A percentile compares a stretch with the other conserved stretches of the same genome.
These are phyloP conservation scores for Candida wancherniae DNA, from an alignment of 805 yeast species.

Conservation along the genomic window DNA sequence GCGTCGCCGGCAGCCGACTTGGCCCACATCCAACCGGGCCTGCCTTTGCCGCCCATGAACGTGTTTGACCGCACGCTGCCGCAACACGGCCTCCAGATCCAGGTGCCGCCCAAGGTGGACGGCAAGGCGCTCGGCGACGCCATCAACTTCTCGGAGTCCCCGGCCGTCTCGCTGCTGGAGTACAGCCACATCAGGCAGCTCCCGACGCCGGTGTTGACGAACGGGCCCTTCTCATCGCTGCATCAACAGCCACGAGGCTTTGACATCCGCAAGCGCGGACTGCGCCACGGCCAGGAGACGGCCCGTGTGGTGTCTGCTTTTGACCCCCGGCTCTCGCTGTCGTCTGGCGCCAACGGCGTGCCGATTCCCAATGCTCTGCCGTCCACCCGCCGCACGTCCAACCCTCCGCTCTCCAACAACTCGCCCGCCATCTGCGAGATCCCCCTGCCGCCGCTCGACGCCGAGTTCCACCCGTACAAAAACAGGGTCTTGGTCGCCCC, in stretches of 20 bases:
- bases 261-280: slow-evolving; percentile 9
- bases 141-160: slow-evolving; percentile 5
- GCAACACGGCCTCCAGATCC: slow-evolving; percentile 7
- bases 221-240: slow-evolving; percentile 11
- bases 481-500: slow-evolving; percentile 12
- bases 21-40: no score
- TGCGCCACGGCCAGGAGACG: slow-evolving; percentile 1
- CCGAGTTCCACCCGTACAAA: slow-evolving; percentile 1
- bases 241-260: no score
- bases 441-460: slow-evolving; percentile 14
- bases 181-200: slow-evolving; percentile 37
- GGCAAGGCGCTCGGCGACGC: slow-evolving; percentile 9
- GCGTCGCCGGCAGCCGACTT: no score
- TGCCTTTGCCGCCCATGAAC: no score
- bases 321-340: slow-evolving; percentile 8
- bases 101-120: slow-evolving; percentile 7
- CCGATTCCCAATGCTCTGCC: slow-evolving; percentile 2
- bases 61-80: no score
- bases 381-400: slow-evolving; percentile 11
- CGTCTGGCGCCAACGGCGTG: not conserved
- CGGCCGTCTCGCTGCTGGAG: slow-evolving; percentile 6
- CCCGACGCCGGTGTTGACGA: slow-evolving; percentile 40
- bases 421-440: slow-evolving; percentile 1
- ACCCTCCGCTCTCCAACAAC: slow-evolving; percentile 5
- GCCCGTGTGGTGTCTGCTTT: slow-evolving; percentile 13